Base-by-base conservation (phyloP, 164 flowering plant species). In the Aristolochia fimbriata region DNA sequence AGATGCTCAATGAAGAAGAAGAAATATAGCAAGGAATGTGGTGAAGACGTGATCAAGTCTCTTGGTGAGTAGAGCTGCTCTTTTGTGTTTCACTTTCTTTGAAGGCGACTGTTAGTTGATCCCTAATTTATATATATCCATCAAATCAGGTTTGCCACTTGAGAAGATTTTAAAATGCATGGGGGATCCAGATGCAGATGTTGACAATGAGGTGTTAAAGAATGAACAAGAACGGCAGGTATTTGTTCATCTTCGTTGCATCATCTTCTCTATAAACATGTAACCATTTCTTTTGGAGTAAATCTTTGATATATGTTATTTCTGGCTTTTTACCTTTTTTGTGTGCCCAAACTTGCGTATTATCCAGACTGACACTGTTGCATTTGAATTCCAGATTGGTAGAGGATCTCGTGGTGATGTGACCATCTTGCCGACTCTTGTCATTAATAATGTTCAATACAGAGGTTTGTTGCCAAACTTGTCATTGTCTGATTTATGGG, bases 1-100 rank as follows among this genome's bases (percentile, higher is more conserved):
- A 78, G 97, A 71, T 91, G 97, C 61, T 81, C 96, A 21, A 88
- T 91, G 97, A 91, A 86, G 74, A 65, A 83, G 60, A 85, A 88
- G 65, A 77, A 60, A 55, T 91, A 88, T 55, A 82, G 73, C 77
- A 78, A 78, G 62, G 82, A 80, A 47, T 91, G 97, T 65, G 96
- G 96, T n/a, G 88, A 83, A 62, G 77, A 74, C 49, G 94, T 88
- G 59, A 63, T 91, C 59, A 77, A 67, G 55, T 80, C 92, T 27
- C 90, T 91, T 16, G 77, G 97, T 88, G 74, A 70, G 77, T 55
- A 19, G 17, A n/a, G 27, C 14, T 17, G 9, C 5, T 41, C 0
- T 65, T n/a, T 11, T 56, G 23, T 33, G 30, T 41, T 27, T 49
- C 15, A 54, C 6, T 10, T 12, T 70, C 19, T 17, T 47, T 19